phyloP scores from a whole-genome alignment of 345 rosid genomes.

The Orychophragmus violaceus region DNA sequence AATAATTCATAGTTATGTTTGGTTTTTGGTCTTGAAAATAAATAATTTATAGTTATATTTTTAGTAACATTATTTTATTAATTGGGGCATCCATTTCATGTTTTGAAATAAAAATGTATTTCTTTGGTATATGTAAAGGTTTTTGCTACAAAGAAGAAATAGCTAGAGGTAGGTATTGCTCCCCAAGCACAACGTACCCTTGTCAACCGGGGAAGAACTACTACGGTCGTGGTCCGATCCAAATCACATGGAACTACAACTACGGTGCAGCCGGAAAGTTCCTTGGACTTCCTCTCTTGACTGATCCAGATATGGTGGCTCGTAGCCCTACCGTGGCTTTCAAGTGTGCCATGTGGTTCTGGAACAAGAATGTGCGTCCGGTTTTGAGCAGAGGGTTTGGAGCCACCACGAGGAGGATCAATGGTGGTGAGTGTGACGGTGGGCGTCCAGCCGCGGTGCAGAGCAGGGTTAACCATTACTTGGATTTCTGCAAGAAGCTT shows the following conservation, averaged over 20 bases:
- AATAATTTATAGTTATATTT: no score
- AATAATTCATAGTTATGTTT: not conserved
- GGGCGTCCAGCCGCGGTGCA: conserved; percentile 25
- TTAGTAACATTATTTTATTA: no score
- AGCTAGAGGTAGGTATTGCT: conserved; percentile 30
- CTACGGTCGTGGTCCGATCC: conserved; percentile 57
- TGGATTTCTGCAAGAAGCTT: conserved; percentile 36
- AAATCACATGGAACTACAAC: conserved; percentile 51
- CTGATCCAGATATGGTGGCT: conserved; percentile 46
- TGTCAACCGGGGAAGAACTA: conserved; percentile 35
- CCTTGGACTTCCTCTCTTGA: conserved; percentile 36
- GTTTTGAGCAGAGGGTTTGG: conserved; percentile 43
- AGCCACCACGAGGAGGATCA: conserved; percentile 41
- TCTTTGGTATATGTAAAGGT: conserved; percentile 18
- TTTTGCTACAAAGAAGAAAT: conserved; percentile 38
- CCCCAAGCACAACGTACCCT: conserved; percentile 8
- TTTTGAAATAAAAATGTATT: not conserved
- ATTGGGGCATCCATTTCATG: not conserved
- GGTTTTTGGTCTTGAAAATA: no score
- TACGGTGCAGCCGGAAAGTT: conserved; percentile 46
- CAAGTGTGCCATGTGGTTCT: conserved; percentile 51
- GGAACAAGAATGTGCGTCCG: conserved; percentile 47
- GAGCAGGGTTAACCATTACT: conserved; percentile 35
- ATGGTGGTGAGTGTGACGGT: conserved; percentile 53
- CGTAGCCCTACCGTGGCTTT: conserved; percentile 38